These are phyloP conservation scores for Pseudocercospora eumusae DNA, from an alignment of 2,329 filamentous ascomycete genomes.

Conservation along the genomic window DNA sequence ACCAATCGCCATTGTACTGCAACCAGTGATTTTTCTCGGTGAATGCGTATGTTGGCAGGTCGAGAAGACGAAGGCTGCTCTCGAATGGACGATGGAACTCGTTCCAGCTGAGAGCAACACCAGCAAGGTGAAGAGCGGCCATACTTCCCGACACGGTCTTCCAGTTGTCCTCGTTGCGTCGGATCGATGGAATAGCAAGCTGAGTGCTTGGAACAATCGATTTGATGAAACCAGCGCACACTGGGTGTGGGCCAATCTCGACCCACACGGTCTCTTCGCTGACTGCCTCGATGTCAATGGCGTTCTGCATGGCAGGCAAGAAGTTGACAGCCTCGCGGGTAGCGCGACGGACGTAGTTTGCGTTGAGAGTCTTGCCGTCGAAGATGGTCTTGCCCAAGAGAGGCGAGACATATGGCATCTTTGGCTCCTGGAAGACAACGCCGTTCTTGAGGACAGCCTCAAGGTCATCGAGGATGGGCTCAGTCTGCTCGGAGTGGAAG, in stretches of 20 bases:
- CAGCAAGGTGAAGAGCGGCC: conserved; percentile 55
- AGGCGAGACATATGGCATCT: conserved; percentile 38
- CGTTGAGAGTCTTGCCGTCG: conserved; percentile 27
- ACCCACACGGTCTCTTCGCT: conserved; percentile 44
- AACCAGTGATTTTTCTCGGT: conserved; percentile 44
- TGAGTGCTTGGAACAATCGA: conserved; percentile 9
- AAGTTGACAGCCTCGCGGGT: conserved; percentile 48
- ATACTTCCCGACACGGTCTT: conserved; percentile 54
- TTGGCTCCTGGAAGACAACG: conserved; percentile 23
- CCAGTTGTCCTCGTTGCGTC: conserved; percentile 40
- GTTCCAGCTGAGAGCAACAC: conserved; percentile 61
- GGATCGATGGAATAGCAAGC: conserved; percentile 36
- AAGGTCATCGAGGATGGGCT: conserved; percentile 34
- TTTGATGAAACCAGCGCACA: conserved; percentile 32
- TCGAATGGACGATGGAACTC: conserved; percentile 55
- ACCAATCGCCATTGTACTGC: conserved; percentile 40
- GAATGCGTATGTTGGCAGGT: conserved; percentile 53
- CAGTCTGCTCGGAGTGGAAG: conserved; percentile 39
- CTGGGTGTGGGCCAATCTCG: conserved; percentile 53
- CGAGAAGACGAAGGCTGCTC: conserved; percentile 45
- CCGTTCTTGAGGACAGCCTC: conserved; percentile 22
- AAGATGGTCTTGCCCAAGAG: conserved; percentile 33
- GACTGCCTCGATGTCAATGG: conserved; percentile 41
- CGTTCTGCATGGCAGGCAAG: conserved; percentile 26
- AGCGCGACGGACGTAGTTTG: conserved; percentile 30